Conservation (phyloP, 1,284 basidiomycete genomes). For the Tilletia walkeri region DNA sequence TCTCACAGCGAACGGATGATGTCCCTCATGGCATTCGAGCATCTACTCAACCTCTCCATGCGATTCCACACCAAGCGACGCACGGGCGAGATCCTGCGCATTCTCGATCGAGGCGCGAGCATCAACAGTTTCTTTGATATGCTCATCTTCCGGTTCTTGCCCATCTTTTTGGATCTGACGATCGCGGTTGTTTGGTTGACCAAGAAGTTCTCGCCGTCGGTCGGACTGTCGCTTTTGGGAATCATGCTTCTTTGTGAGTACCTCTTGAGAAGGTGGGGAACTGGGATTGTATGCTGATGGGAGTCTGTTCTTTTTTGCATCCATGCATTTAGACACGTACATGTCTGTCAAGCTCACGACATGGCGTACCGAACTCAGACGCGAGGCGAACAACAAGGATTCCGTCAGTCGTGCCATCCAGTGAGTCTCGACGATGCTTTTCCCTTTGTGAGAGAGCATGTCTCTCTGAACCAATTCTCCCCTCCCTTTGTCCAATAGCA, state of each 20-base stretch:
- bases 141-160: constrained; percentile 74
- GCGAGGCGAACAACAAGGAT: constrained; percentile 45
- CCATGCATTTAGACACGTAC: constrained; percentile 64
- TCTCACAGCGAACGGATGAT: constrained; percentile 40
- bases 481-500: constrained; percentile 2
- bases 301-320: constrained; percentile 61
- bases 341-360: constrained; percentile 66
- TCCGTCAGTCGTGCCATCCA: constrained; percentile 45
- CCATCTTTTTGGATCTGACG: constrained; percentile 73
- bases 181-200: constrained; percentile 63
- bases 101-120: constrained; percentile 66
- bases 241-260: constrained; percentile 69
- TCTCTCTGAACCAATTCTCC: background rate
- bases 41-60: constrained; percentile 64
- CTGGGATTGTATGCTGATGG: background rate
- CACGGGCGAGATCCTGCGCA: constrained; percentile 68
- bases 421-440: background rate
- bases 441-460: background rate
- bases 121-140: constrained; percentile 58
- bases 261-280: constrained; percentile 16
- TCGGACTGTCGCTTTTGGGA: constrained; percentile 70
- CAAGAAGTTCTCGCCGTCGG: constrained; percentile 68
- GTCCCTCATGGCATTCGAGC: constrained; percentile 54
- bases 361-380: constrained; percentile 69
- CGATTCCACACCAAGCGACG: constrained; percentile 76